A percentile compares a stretch with the other conserved stretches of the same genome.
These are phyloP conservation scores for Dendrostoma leiphaemia DNA, from an alignment of 2,329 filamentous ascomycete species.

Conservation along the genomic window DNA sequence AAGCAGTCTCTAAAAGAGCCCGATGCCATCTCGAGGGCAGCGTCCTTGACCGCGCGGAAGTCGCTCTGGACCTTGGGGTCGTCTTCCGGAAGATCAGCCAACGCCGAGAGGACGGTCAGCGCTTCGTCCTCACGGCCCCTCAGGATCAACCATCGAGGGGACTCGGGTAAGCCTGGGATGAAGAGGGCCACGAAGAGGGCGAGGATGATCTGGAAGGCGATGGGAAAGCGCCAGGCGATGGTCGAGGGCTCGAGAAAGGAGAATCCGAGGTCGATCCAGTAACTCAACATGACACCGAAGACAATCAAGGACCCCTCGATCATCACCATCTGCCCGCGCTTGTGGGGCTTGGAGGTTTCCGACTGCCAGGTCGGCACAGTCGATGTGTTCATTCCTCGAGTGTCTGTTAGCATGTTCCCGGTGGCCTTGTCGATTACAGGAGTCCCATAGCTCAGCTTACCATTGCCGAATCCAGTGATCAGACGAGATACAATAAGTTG, in stretches of 20 bases:
- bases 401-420: not conserved
- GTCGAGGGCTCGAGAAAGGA: conserved; percentile 23
- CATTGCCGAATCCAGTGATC: conserved; percentile 17
- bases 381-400: conserved; percentile 17
- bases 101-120: conserved; percentile 11
- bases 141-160: conserved; percentile 22
- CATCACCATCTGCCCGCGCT: conserved; percentile 19
- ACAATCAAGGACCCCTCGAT: conserved; percentile 53
- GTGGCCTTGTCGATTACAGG: not conserved
- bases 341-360: conserved; percentile 18
- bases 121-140: conserved; percentile 18
- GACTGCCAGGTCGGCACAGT: conserved; percentile 21
- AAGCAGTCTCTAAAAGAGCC: conserved; percentile 9
- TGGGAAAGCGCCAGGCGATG: conserved; percentile 32
- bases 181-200: conserved; percentile 15
- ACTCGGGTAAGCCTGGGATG: conserved; percentile 20
- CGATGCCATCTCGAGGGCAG: conserved; percentile 6
- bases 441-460: not conserved
- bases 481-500: conserved; percentile 17
- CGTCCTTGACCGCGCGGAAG: conserved; percentile 9
- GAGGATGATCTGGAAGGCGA: conserved; percentile 25
- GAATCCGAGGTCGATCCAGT: conserved; percentile 48
- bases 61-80: conserved; percentile 10
- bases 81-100: conserved; percentile 6
- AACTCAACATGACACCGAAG: conserved; percentile 63